These are phyloP conservation scores for Aspergillus caelatus DNA, from an alignment of 2,329 filamentous ascomycete genomes.

Conservation along the genomic window DNA sequence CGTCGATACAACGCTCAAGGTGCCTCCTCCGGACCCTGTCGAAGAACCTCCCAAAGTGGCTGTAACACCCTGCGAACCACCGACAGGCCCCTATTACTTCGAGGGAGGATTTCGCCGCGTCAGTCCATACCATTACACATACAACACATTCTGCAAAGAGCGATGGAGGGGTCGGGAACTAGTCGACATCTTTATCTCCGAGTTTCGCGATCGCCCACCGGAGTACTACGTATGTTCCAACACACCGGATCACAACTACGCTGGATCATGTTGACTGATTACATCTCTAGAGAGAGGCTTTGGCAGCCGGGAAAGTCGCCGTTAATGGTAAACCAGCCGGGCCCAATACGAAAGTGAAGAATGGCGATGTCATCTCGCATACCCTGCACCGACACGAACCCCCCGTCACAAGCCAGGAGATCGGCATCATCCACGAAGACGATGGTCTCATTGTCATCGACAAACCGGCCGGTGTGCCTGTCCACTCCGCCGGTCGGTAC, in stretches of 20 bases:
- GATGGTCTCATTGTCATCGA: constrained; percentile 94
- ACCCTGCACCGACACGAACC: constrained; percentile 95
- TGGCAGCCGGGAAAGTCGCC: constrained; percentile 75
- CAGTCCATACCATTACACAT: constrained; percentile 86
- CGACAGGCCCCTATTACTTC: constrained; percentile 75
- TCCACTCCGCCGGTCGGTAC: constrained; percentile 93
- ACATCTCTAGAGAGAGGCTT: constrained; percentile 64
- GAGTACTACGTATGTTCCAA: constrained; percentile 77
- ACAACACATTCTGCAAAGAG: constrained; percentile 93
- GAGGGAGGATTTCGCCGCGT: constrained; percentile 83
- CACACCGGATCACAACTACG: background rate
- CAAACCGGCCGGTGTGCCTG: constrained; percentile 92
- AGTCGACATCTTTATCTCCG: constrained; percentile 84
- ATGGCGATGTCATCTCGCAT: constrained; percentile 90
- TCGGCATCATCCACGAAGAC: constrained; percentile 86
- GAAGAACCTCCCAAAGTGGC: constrained; percentile 21
- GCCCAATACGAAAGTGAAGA: constrained; percentile 73
- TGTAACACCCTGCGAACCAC: constrained; percentile 41
- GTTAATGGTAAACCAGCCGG: constrained; percentile 76
- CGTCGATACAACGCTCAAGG: constrained; percentile 30
- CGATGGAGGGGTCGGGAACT: constrained; percentile 83
- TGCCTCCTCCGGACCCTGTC: constrained; percentile 28
- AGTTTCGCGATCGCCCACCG: constrained; percentile 84
- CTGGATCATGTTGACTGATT: background rate
- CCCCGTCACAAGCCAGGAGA: constrained; percentile 78